Base-by-base conservation (phyloP, 2,329 filamentous ascomycete species). In the Ophiostoma montium region DNA sequence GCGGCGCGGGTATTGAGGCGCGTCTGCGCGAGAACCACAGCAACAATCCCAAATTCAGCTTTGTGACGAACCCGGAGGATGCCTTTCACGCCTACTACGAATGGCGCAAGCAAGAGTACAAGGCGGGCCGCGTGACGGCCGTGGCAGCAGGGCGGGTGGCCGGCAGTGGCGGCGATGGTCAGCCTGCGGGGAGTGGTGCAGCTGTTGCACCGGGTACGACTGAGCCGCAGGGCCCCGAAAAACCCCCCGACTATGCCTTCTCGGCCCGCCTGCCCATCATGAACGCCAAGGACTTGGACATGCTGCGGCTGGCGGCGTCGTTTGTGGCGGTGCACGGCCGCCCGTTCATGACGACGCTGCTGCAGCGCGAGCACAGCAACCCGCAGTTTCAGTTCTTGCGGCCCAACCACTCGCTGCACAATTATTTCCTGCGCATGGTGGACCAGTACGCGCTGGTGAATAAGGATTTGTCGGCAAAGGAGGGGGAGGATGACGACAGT, bases 241-340 rank as follows among this genome's bases (percentile, higher is more conserved):
- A 89, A 60, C 92, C 92, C 15, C 77, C 84, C 50, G 84, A 89
- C 59, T 96, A 94, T 61, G 78, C 85, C 57, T 98, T 95, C 69
- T 95, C 87, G 50, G 89, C 92, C 57, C 84, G 89, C 62, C 95
- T 96, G 86, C 92, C 92, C 51, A 90, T 89, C 57, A 95, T 98
- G 68, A 95, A 84, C 66, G 87, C 94, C 55, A 86, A 94, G 65
- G 92, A 98, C 72, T 69, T 96, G 54, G 78, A 82, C 57, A 72
- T 82, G 46, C 72, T 84, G 50, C 72, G 76, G 50, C 67, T 95
- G 60, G 95, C 90, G 33, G 92, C 92, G 18, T 71, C 94, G 23
- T 95, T 92, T 65, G 87, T 90, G 46, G 92, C 92, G 47, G 89
- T 90, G 66, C 90, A 94, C 60, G 92, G 92, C 13, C 82, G 89